Conservation (phyloP, 768 basidiomycete species). For the Mycena indigotica region DNA sequence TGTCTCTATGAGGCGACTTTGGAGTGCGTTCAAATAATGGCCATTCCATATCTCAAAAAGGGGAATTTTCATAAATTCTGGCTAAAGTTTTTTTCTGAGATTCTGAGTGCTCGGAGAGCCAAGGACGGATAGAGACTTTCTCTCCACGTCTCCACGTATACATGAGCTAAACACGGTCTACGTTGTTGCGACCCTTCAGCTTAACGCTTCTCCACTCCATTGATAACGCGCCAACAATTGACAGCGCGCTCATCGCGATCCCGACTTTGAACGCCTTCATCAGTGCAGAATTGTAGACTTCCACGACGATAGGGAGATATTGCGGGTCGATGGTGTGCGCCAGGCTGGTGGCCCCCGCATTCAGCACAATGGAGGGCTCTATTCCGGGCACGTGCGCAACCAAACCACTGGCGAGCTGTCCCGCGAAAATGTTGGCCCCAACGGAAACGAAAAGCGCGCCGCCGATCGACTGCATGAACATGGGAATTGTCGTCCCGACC, state of each 20-base stretch:
- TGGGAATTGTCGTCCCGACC: slow-evolving; percentile 16
- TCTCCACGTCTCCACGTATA: no score
- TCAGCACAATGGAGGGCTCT: neutral
- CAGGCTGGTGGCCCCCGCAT: slow-evolving; percentile 1
- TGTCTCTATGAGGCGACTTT: no score
- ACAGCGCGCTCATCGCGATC: neutral
- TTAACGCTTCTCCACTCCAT: neutral
- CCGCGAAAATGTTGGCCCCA: slow-evolving; percentile 19
- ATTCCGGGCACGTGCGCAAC: neutral
- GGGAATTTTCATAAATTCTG: no score
- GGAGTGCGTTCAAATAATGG: no score
- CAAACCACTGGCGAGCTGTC: neutral
- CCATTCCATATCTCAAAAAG: no score
- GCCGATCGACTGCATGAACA: slow-evolving; percentile 23
- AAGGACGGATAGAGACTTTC: no score
- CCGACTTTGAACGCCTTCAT: neutral
- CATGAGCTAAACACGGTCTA: no score
- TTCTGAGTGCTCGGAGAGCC: no score
- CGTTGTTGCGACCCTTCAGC: no score
- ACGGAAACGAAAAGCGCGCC: slow-evolving; percentile 24
- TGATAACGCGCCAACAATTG: neutral
- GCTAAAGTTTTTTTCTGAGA: no score
- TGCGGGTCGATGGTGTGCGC: neutral
- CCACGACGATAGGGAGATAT: neutral
- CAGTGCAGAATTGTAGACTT: slow-evolving; percentile 6